These are phyloP conservation scores for Lecanosticta acicola DNA, from an alignment of 2,329 filamentous ascomycete genomes.

Conservation along the genomic window DNA sequence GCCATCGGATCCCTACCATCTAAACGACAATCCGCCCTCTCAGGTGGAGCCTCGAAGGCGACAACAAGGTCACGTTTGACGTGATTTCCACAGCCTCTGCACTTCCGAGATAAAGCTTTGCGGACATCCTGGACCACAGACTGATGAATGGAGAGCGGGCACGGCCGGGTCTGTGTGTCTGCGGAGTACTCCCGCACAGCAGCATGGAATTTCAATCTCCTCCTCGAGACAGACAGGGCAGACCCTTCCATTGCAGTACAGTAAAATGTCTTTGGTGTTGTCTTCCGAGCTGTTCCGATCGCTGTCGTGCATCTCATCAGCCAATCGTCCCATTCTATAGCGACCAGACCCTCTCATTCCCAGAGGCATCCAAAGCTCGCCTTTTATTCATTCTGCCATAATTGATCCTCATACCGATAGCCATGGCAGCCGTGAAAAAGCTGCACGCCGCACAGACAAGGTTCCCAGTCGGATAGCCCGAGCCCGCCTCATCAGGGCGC, in stretches of 20 bases:
- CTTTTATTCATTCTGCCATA: conserved; percentile 29
- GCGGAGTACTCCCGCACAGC: too few relatives aligned
- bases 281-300: too few relatives aligned
- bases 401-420: conserved; percentile 23
- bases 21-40: neutral
- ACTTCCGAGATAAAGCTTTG: too few relatives aligned
- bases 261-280: too few relatives aligned
- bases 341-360: conserved; percentile 24
- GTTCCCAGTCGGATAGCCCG: conserved; percentile 37
- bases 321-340: conserved; percentile 6
- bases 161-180: too few relatives aligned
- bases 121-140: too few relatives aligned
- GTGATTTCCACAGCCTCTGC: neutral
- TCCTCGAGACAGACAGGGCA: too few relatives aligned
- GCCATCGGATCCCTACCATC: neutral
- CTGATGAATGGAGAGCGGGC: too few relatives aligned
- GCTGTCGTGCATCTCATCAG: too few relatives aligned
- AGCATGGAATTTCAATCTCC: too few relatives aligned
- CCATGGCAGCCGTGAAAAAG: conserved; percentile 29
- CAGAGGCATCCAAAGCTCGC: conserved; percentile 18
- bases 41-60: neutral
- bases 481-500: conserved; percentile 27
- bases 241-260: too few relatives aligned
- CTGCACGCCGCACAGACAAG: conserved; percentile 38
- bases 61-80: neutral